These are phyloP conservation scores for Brassica juncea DNA, from an alignment of 345 rosid species.

Conservation along the genomic window DNA sequence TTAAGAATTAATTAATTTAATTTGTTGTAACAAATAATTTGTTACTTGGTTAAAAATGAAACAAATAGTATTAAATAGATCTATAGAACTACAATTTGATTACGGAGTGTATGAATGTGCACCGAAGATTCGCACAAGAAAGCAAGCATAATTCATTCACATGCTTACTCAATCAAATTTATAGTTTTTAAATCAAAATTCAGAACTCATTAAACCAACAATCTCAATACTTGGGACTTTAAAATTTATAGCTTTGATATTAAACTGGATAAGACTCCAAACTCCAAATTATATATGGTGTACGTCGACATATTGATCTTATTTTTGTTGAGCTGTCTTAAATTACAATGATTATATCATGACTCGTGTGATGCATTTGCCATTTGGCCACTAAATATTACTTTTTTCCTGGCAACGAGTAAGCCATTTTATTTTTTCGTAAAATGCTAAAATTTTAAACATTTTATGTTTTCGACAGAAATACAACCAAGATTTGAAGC, in stretches of 20 bases:
- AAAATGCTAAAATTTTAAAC: too few species aligned
- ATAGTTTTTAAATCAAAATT: slow-evolving; percentile 1
- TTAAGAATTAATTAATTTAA: not conserved
- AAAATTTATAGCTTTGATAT: not conserved
- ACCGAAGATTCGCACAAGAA: slow-evolving; percentile 24
- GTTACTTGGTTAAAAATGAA: not conserved
- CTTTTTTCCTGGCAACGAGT: not conserved
- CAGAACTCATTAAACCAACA: not conserved
- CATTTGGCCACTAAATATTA: not conserved
- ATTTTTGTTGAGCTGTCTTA: not conserved
- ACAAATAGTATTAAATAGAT: not conserved
- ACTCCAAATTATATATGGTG: not conserved
- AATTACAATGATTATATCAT: not conserved
- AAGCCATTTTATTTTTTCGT: not conserved
- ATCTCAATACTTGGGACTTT: not conserved
- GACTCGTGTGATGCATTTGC: slow-evolving; percentile 4
- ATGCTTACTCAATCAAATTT: slow-evolving; percentile 20
- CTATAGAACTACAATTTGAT: slow-evolving; percentile 22
- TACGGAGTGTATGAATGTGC: slow-evolving; percentile 23
- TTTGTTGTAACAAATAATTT: not conserved
- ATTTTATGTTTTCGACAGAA: too few species aligned
- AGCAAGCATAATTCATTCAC: slow-evolving; percentile 32
- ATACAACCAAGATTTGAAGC: not conserved
- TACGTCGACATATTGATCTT: slow-evolving; percentile 8
- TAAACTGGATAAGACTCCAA: slow-evolving; percentile 18